Conservation (phyloP, 106 monocot genomes). For the Dendrobium officinale region DNA sequence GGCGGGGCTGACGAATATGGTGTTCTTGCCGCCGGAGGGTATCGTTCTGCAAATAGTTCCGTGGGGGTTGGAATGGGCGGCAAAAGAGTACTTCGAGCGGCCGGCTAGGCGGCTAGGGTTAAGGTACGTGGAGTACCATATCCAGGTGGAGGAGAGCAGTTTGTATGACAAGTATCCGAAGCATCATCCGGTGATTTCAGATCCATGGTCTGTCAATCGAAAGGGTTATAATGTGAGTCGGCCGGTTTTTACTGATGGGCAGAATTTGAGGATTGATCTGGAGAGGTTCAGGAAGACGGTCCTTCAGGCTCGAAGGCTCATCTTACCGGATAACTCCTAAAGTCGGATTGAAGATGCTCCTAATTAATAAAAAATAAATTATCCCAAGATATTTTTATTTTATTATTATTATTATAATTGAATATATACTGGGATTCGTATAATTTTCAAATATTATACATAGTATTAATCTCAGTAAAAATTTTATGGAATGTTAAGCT, state of each 20-base stretch:
- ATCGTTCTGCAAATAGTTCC: slow-evolving; percentile 67
- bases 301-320: slow-evolving; percentile 7
- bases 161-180: slow-evolving; percentile 37
- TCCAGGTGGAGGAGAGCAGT: slow-evolving; percentile 55
- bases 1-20: slow-evolving; percentile 66
- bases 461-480: no score
- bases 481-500: no score
- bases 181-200: slow-evolving; percentile 51
- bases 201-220: slow-evolving; percentile 49
- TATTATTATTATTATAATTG: no score
- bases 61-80: slow-evolving; percentile 55
- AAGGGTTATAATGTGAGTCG: slow-evolving; percentile 42
- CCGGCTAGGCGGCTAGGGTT: slow-evolving; percentile 38
- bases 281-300: slow-evolving; percentile 23
- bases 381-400: no score
- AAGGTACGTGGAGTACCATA: slow-evolving; percentile 50
- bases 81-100: slow-evolving; percentile 30
- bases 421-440: no score
- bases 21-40: slow-evolving; percentile 42
- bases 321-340: background rate
- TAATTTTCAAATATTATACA: no score
- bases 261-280: slow-evolving; percentile 37
- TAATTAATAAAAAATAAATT: no score
- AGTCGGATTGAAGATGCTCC: no score
- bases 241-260: slow-evolving; percentile 41